Evolutionary conservation across 2,329 filamentous ascomycete species (phyloP), one percentile per base, ranked within the genome.

Genomic region (Coleophoma eucalyptorum): DNA sequence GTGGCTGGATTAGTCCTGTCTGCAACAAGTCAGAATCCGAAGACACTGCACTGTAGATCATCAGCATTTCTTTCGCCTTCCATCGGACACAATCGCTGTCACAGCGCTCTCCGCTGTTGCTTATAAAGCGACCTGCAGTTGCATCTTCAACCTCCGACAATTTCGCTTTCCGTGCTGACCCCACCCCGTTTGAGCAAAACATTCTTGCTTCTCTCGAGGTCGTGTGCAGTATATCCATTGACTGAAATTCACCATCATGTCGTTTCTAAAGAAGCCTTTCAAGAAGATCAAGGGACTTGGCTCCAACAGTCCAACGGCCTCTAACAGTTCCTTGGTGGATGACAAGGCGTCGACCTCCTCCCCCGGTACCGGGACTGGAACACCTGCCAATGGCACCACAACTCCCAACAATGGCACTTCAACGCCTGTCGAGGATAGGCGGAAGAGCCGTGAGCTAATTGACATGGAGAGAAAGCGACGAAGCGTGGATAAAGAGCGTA

Each of bases 221-320:
- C 35, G 13, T 38, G 35, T 38, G 35, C 42, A 26, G 3, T 26
- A 26, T 26, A 8, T 4, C 42, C 42, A n/a, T n/a, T 18, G 26
- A 31, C 19, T 4, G 26, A n/a, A 44, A 12, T 4, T 16, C 13
- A 18, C 21, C 48, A 59, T 49, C 15, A 65, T 65, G 62, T 61
- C 58, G 33, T 60, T 63, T 51, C 37, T 65, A 43, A 63, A 60
- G 57, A 64, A 62, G 41, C 57, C 55, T 10, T 56, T 65, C 45
- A 51, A 44, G 40, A 65, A 60, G 49, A 42, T 64, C 20, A 59
- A 55, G 50, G 53, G 55, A 1, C 37, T 59, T 21, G 47, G 51
- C 8, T 33, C 46, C 7, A 51, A 31, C 37, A 26, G 26, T 26
- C 44, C 18, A 16, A 35, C 52, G 10, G 20, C 52, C 5, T 50